Evolutionary conservation across 2,329 filamentous ascomycete species (phyloP), one percentile per base, ranked within the genome.

Genomic region (Fusarium tjaetaba): DNA sequence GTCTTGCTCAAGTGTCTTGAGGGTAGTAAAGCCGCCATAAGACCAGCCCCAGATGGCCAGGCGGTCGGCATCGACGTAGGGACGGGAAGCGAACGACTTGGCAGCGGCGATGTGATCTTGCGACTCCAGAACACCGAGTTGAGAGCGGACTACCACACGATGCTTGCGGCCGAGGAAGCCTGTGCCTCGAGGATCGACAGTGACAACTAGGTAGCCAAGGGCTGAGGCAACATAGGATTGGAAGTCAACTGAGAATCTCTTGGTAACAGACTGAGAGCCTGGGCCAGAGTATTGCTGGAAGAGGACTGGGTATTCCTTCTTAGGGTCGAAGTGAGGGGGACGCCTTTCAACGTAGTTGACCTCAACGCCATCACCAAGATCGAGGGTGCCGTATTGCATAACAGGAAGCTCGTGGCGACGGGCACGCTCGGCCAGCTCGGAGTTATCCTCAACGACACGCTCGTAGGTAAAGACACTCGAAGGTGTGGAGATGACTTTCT

Each of bases 11-110:
- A 99, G 90, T 2, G 94, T 96, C 86, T 99, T 99, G 78, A 99
- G 88, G 11, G 96, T 94, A 86, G 94, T 93, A 86, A 97, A 99
- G 16, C 96, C 96, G 65, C 96, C 96, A 79, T 96, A 99, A 72
- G 94, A 97, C 96, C 96, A 99, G 53, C 96, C 96, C 96, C 96
- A 99, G 79, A 99, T 97, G 26, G 95, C 95, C 76, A 99, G 90
- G 61, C 93, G 90, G 11, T 90, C 87, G 32, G 89, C 86, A 80
- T 99, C 97, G 20, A 98, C 92, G 81, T 99, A 98, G 20, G 88
- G 83, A 80, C 94, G 96, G 42, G 86, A 85, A 0, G 93, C 92
- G 91, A 94, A 98, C 73, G 93, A 90, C 82, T 95, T 93, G 7
- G 94, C 96, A 2, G 95, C 93, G 32, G 92, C 93, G 74, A 99